Conservation (phyloP, 2,329 filamentous ascomycete genomes). For the Verticillium dahliae region DNA sequence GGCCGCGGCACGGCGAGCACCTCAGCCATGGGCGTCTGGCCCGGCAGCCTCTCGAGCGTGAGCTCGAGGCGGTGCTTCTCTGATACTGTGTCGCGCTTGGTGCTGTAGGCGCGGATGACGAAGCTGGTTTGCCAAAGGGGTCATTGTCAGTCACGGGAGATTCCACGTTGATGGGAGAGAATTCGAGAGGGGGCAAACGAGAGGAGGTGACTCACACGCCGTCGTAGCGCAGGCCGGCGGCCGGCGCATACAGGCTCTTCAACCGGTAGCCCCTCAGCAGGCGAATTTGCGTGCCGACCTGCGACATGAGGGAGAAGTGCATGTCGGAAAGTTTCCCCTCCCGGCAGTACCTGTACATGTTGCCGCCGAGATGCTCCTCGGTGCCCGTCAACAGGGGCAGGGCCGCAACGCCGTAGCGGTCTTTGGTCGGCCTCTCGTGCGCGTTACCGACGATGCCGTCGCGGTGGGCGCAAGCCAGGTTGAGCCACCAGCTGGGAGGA, state of each 20-base stretch:
- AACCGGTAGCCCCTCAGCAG: slow-evolving; percentile 46
- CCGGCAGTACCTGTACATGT: slow-evolving; percentile 35
- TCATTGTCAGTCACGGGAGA: background rate
- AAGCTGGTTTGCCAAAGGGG: slow-evolving; percentile 30
- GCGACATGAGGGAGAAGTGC: slow-evolving; percentile 39
- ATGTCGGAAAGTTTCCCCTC: slow-evolving; percentile 38
- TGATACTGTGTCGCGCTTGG: slow-evolving; percentile 29
- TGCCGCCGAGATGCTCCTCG: slow-evolving; percentile 32
- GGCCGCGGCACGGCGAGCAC: slow-evolving; percentile 35
- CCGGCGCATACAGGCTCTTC: slow-evolving; percentile 43
- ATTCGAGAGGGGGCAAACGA: too few species aligned
- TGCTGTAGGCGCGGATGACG: slow-evolving; percentile 38
- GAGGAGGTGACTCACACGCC: slow-evolving; percentile 40
- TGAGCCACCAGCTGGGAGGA: slow-evolving; percentile 47
- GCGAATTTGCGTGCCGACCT: slow-evolving; percentile 42
- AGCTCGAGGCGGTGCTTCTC: slow-evolving; percentile 37
- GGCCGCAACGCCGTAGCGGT: slow-evolving; percentile 36
- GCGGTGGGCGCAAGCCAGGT: slow-evolving; percentile 46
- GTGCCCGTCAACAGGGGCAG: slow-evolving; percentile 45
- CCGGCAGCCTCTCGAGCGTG: slow-evolving; percentile 35
- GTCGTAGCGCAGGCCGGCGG: slow-evolving; percentile 49
- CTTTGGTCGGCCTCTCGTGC: slow-evolving; percentile 36
- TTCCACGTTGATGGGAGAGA: too few species aligned
- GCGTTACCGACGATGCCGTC: slow-evolving; percentile 46
- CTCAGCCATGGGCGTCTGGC: slow-evolving; percentile 34